Percentiles rank a stretch among this genome's conserved stretches.
phyloP scores from a whole-genome alignment of 2,329 filamentous ascomycete species.

The Blastomyces emzantsi region DNA sequence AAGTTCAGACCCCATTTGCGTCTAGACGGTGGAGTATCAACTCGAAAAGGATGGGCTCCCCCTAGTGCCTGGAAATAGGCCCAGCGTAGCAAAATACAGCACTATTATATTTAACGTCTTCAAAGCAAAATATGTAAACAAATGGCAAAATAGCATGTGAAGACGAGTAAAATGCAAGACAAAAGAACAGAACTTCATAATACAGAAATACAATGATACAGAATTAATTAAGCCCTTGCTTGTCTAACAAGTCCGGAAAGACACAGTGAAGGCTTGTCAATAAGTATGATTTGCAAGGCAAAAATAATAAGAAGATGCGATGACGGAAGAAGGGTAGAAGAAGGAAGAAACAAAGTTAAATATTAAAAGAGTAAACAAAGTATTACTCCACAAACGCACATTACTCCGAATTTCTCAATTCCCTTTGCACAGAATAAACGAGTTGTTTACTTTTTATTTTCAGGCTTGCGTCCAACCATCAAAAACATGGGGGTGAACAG shows the following conservation, averaged over 20 bases:
- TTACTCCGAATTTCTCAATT: not conserved
- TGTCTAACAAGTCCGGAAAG: not conserved
- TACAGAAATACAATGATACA: not conserved
- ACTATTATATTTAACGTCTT: not conserved
- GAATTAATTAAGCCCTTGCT: not conserved
- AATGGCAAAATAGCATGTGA: not conserved
- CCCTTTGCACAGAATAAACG: not conserved
- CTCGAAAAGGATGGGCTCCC: too few relatives aligned
- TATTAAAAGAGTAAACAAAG: not conserved
- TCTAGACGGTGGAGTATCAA: too few relatives aligned
- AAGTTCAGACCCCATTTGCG: too few relatives aligned
- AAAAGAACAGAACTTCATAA: not conserved
- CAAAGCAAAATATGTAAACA: not conserved
- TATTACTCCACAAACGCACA: not conserved
- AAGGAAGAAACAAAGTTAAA: not conserved
- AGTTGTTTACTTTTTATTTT: constrained; percentile 22
- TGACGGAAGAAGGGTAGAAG: not conserved
- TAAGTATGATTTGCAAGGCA: not conserved
- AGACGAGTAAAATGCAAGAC: not conserved
- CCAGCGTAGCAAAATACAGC: not conserved
- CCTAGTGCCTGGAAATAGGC: not conserved
- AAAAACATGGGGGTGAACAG: constrained; percentile 99
- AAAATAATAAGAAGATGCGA: not conserved
- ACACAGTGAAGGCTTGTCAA: not conserved
- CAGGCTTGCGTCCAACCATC: constrained; percentile 85